Base-by-base conservation (phyloP, 2,329 filamentous ascomycete genomes). In the Diaporthe eres region DNA sequence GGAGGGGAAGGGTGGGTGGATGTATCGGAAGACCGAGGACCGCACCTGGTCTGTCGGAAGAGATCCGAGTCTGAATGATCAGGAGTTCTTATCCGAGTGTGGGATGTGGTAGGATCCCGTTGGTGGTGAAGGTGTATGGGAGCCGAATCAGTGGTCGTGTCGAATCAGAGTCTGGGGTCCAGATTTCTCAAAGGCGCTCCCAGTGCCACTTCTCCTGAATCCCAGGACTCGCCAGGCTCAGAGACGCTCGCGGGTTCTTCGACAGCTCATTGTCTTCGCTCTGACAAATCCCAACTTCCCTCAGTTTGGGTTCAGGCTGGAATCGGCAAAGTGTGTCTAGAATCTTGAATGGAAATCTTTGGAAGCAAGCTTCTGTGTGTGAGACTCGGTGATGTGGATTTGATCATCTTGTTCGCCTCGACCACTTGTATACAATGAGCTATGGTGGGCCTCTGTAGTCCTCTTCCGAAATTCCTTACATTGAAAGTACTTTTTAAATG, bases 1-100 rank as follows among this genome's bases (percentile, higher is more conserved):
- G 0, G 6, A 12, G 28, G 70, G 57, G 3, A 39, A 25, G 13
- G 70, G 70, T 2, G 55, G 39, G 13, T 72, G 55, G 55, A 61
- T 61, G 28, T 47, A 60, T 8, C 12, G 70, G 13, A 17, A 72
- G 28, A 72, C 42, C 7, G 53, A 58, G 22, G 55, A 49, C 2
- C 55, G 25, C n/a, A 19, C 13, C 3, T 72, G 70, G 70, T 28
- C 70, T 25, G 47, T 72, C 6, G 70, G 70, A 13, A 60, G 55
- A 28, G 70, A 61, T 44, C 70, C 70, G 1, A 61, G 55, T 1
- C 8, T 25, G 8, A 22, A 60, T 4, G 42, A 72, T 2, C 13
- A 28, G 0, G 28, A 28, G 3, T 72, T 61, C 12, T 5, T 10
- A 4, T 39, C 70, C 0, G 70, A 72, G 42, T 72, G 55, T 17